Evolutionary conservation across 805 yeast genomes (phyloP).

Genomic region (Lachancea kluyveri): DNA sequence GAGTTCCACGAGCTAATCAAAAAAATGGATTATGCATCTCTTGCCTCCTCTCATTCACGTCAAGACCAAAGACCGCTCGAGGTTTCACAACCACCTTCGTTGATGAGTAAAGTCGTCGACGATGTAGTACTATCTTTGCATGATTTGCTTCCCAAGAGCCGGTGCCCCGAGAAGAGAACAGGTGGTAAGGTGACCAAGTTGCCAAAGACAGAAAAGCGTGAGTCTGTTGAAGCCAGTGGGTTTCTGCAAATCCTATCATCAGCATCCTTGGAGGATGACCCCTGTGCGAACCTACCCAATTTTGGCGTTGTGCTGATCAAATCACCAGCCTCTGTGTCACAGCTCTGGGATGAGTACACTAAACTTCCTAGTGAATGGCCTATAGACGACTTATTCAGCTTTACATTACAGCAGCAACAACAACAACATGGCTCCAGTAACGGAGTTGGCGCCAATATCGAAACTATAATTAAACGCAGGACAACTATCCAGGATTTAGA

Average conservation of each 20-base stretch:
- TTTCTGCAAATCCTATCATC: background rate
- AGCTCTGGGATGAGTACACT: constrained; percentile 28
- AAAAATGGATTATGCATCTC: constrained; percentile 14
- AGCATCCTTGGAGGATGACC: constrained; percentile 11
- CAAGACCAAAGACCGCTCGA: background rate
- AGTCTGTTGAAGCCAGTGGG: too few species aligned
- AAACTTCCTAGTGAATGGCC: constrained; percentile 24
- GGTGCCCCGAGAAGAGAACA: too few species aligned
- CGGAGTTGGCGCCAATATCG: constrained; percentile 7
- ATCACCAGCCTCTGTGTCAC: constrained; percentile 24
- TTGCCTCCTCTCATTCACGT: constrained; percentile 2
- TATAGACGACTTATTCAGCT: constrained; percentile 18
- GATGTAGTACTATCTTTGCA: constrained; percentile 4
- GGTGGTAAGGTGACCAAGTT: too few species aligned
- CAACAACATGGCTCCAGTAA: constrained; percentile 1
- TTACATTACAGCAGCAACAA: constrained; percentile 15
- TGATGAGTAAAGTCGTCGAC: constrained; percentile 2
- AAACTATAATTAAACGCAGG: constrained; percentile 15
- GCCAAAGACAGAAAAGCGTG: too few species aligned
- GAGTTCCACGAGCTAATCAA: constrained; percentile 13
- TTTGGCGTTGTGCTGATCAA: constrained; percentile 25
- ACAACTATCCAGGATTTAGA: constrained; percentile 25
- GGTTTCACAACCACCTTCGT: too few species aligned
- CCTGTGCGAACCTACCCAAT: constrained; percentile 20
- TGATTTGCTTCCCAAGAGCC: too few species aligned